These are phyloP conservation scores for Jimgerdemannia lactiflua DNA, from an alignment of 192 early-diverging fungal genomes.

Conservation along the genomic window DNA sequence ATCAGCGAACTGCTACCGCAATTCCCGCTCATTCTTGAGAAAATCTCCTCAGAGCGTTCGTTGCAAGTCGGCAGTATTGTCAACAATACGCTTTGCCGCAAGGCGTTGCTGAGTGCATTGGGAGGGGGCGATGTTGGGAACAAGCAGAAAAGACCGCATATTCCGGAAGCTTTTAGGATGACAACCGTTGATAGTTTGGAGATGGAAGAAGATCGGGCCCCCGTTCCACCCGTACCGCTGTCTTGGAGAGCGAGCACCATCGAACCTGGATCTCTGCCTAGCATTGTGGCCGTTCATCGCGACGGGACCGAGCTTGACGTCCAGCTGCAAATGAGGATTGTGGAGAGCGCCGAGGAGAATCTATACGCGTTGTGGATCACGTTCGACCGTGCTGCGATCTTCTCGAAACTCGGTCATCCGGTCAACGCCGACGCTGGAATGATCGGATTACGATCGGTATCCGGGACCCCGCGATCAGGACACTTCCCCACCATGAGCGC, in stretches of 20 bases:
- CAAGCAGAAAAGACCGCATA: background rate
- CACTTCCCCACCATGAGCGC: background rate
- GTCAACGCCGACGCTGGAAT: background rate
- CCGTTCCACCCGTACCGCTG: background rate
- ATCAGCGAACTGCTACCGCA: constrained; percentile 58
- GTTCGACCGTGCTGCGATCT: constrained; percentile 49
- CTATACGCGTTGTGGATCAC: constrained; percentile 63
- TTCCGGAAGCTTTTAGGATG: background rate
- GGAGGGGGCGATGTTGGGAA: background rate
- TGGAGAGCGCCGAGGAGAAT: constrained; percentile 44
- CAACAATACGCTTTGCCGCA: constrained; percentile 9
- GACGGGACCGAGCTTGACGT: constrained; percentile 58
- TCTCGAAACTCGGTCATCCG: constrained; percentile 11
- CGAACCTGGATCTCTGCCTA: constrained; percentile 18
- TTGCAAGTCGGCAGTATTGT: constrained; percentile 14
- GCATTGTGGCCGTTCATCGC: constrained; percentile 54
- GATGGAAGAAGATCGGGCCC: background rate
- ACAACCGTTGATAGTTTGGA: background rate
- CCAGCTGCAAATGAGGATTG: constrained; percentile 55
- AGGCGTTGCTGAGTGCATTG: background rate
- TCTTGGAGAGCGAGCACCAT: background rate
- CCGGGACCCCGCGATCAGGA: background rate
- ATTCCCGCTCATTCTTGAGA: constrained; percentile 43
- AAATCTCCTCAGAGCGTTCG: constrained; percentile 31
- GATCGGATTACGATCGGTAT: background rate